phyloP scores from a whole-genome alignment of 371 early-diverging fungal species.

The Choanephora cucurbitarum region DNA sequence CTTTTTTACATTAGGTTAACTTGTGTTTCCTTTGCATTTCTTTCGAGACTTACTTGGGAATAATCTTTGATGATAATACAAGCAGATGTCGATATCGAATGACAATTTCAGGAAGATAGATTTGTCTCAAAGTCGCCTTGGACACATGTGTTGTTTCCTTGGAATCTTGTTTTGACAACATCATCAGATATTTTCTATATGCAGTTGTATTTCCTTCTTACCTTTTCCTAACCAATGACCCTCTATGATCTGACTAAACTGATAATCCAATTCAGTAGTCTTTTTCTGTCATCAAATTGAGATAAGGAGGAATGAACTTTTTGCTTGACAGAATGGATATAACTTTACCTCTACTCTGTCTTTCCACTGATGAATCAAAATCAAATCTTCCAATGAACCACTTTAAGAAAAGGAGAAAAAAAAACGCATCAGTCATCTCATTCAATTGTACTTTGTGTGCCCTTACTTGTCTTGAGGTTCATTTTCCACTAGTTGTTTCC shows the following conservation, averaged over 20 bases:
- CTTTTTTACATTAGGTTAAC: not conserved
- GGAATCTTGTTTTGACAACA: too few relatives aligned
- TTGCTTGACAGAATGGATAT: too few relatives aligned
- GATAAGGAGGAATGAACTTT: not conserved
- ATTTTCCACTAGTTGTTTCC: constrained; percentile 4
- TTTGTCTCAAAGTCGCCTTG: constrained; percentile 8
- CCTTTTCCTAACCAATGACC: constrained; percentile 18
- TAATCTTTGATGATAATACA: not conserved
- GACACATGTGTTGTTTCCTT: constrained; percentile 5
- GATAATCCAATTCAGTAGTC: constrained; percentile 2
- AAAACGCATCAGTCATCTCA: too few relatives aligned
- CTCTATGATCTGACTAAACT: constrained; percentile 8
- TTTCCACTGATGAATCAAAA: constrained; percentile 3
- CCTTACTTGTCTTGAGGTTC: constrained; percentile 13
- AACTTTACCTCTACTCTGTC: constrained; percentile 9
- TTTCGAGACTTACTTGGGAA: constrained; percentile 5
- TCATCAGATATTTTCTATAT: too few relatives aligned
- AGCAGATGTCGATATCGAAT: constrained; percentile 18
- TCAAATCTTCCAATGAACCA: constrained; percentile 7
- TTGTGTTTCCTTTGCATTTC: not conserved
- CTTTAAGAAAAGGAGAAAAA: not conserved
- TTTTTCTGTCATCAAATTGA: not conserved
- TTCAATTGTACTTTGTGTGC: too few relatives aligned
- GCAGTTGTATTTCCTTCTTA: too few relatives aligned
- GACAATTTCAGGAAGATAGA: constrained; percentile 19